A percentile compares a stretch with the other conserved stretches of the same genome.
Evolutionary conservation across 2,329 filamentous ascomycete genomes (phyloP).

Genomic region (Thielaviopsis populi): DNA sequence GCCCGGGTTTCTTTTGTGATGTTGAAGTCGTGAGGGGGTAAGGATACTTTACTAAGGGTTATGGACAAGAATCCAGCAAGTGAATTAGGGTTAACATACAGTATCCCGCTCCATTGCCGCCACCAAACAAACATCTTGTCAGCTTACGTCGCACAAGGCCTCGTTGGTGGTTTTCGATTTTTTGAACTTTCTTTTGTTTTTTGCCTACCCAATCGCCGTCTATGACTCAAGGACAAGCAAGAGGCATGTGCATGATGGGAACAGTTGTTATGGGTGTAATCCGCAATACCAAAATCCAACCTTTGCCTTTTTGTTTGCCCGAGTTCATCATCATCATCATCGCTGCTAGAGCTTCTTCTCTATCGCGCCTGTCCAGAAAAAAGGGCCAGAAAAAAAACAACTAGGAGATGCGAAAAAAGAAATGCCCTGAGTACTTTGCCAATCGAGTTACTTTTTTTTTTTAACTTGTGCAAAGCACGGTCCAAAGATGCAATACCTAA

Average conservation of each 20-base stretch:
- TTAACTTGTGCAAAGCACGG: conserved; percentile 32
- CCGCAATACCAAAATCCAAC: conserved; percentile 16
- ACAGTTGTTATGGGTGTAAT: conserved; percentile 13
- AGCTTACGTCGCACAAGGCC: background rate
- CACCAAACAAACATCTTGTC: background rate
- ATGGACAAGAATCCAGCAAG: background rate
- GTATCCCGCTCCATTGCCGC: background rate
- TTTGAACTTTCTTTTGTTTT: conserved; percentile 16
- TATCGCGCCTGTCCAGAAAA: conserved; percentile 14
- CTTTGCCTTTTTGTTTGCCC: conserved; percentile 18
- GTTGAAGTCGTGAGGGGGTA: too few species aligned
- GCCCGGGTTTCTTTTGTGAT: too few species aligned
- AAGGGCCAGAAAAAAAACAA: conserved; percentile 10
- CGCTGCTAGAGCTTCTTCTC: conserved; percentile 15
- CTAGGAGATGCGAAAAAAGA: conserved; percentile 13
- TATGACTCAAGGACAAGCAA: conserved; percentile 11
- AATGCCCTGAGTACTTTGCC: conserved; percentile 24
- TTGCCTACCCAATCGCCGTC: conserved; percentile 13
- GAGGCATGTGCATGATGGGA: conserved; percentile 7
- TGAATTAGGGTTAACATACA: background rate
- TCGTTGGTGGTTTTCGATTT: background rate
- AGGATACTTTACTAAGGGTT: background rate
- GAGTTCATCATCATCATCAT: conserved; percentile 17
- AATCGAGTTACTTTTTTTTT: conserved; percentile 30
- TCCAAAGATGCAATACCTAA: conserved; percentile 46